Percentiles rank a stretch among this genome's conserved stretches.
phyloP scores from a whole-genome alignment of 2,329 filamentous ascomycete species.

The Polychaeton citri region DNA sequence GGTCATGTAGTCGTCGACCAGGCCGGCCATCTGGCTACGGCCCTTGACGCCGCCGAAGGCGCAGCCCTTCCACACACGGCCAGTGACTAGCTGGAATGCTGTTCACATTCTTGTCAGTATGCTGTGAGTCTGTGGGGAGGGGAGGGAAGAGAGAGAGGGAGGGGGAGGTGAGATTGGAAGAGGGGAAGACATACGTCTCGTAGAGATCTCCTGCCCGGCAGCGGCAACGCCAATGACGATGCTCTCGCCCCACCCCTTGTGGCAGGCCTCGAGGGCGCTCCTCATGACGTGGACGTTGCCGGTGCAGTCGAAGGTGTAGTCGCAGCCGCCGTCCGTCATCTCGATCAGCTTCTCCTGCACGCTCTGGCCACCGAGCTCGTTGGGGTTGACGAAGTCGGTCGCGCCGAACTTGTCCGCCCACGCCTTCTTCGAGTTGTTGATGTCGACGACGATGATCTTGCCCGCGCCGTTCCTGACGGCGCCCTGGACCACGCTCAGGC shows the following conservation, averaged over 20 bases:
- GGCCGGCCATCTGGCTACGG: constrained; percentile 73
- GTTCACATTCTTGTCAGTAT: constrained; percentile 2
- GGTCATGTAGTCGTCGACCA: constrained; percentile 79
- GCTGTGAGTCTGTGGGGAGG: background rate
- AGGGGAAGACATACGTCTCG: constrained; percentile 56
- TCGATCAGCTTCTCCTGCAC: constrained; percentile 89
- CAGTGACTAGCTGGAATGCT: constrained; percentile 98
- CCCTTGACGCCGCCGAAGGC: constrained; percentile 98
- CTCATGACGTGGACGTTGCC: constrained; percentile 95
- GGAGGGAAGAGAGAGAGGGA: too few species aligned
- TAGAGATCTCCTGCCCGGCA: constrained; percentile 89
- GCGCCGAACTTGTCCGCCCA: constrained; percentile 93
- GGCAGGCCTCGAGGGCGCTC: constrained; percentile 88
- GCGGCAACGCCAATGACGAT: constrained; percentile 97
- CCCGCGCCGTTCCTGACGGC: constrained; percentile 70
- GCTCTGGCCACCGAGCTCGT: constrained; percentile 50
- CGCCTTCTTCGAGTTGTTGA: constrained; percentile 81
- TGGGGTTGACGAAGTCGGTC: constrained; percentile 93
- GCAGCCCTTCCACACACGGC: constrained; percentile 94
- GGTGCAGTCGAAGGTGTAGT: constrained; percentile 99
- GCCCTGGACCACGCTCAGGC: constrained; percentile 88
- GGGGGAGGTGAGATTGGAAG: constrained; percentile 1
- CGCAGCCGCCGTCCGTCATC: constrained; percentile 94
- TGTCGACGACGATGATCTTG: constrained; percentile 64
- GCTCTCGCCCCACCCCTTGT: constrained; percentile 98